Conservation (phyloP, 306 rosid genomes). For the Lathyrus oleraceus region DNA sequence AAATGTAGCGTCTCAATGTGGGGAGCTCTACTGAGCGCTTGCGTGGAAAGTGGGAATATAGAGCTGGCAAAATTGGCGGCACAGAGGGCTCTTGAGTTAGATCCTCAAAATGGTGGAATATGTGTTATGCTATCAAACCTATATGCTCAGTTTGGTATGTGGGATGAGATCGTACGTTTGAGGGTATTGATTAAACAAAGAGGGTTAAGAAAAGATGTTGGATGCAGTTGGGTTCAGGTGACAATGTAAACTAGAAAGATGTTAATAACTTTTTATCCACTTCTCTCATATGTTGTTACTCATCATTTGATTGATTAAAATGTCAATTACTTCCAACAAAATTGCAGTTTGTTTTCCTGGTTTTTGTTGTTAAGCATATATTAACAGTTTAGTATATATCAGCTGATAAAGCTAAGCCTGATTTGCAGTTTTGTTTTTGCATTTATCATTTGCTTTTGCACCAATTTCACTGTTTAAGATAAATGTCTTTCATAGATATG, state of each 20-base stretch:
- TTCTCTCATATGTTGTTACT: neutral
- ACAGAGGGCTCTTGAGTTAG: slow-evolving; percentile 61
- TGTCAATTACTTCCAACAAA: neutral
- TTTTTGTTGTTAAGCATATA: neutral
- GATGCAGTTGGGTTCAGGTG: slow-evolving; percentile 71
- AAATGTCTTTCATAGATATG: neutral
- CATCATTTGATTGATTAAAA: neutral
- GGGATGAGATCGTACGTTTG: slow-evolving; percentile 70
- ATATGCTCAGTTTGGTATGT: slow-evolving; percentile 68
- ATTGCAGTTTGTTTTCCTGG: neutral
- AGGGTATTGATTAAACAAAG: slow-evolving; percentile 53
- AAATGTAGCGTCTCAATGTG: slow-evolving; percentile 56
- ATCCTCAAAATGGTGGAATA: slow-evolving; percentile 63
- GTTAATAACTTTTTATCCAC: neutral
- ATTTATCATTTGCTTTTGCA: slow-evolving; percentile 18
- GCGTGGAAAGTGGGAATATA: slow-evolving; percentile 61
- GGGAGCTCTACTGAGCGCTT: slow-evolving; percentile 73
- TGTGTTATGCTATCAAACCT: slow-evolving; percentile 61
- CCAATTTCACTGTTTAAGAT: slow-evolving; percentile 13
- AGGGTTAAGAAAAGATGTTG: slow-evolving; percentile 64
- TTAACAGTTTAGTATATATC: neutral
- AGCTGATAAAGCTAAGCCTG: slow-evolving; percentile 5
- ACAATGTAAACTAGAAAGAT: slow-evolving; percentile 1
- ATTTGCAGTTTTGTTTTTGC: neutral
- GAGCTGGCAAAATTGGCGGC: slow-evolving; percentile 72